phyloP scores from a whole-genome alignment of 306 rosid species.

The Medicago arabica region DNA sequence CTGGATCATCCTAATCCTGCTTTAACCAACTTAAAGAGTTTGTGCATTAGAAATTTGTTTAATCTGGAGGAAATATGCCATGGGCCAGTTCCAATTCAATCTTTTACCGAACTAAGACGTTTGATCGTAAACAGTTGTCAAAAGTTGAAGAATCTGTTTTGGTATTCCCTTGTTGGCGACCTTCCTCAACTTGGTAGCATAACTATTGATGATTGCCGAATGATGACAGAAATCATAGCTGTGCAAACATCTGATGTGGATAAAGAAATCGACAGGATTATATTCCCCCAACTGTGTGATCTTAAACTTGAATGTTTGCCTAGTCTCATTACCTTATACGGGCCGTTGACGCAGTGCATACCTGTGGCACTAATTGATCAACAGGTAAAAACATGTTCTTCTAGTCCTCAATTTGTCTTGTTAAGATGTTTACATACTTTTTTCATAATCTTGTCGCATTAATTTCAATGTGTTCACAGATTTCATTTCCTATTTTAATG shows the following conservation, averaged over 20 bases:
- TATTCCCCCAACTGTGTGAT: background rate
- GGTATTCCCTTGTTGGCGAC: background rate
- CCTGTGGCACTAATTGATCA: background rate
- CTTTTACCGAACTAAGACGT: background rate
- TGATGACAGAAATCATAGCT: background rate
- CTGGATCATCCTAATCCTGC: background rate
- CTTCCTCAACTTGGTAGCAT: constrained; percentile 13
- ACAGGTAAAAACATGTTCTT: background rate
- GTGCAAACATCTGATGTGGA: background rate
- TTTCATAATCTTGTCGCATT: too few species aligned
- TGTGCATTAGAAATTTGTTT: background rate
- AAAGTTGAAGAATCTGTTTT: constrained; percentile 15
- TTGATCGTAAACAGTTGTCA: constrained; percentile 15
- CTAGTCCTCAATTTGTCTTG: background rate
- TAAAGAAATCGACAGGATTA: background rate
- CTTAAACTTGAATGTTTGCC: background rate
- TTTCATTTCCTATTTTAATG: background rate
- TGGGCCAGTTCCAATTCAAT: background rate
- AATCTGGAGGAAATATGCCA: background rate
- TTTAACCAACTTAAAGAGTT: background rate
- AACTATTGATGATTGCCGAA: background rate
- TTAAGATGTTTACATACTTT: background rate
- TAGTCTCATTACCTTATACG: background rate
- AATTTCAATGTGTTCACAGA: too few species aligned
- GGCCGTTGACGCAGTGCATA: background rate